Evolutionary conservation across 495 filamentous ascomycete genomes (phyloP).

Genomic region (Trichodelitschia bisporula): DNA sequence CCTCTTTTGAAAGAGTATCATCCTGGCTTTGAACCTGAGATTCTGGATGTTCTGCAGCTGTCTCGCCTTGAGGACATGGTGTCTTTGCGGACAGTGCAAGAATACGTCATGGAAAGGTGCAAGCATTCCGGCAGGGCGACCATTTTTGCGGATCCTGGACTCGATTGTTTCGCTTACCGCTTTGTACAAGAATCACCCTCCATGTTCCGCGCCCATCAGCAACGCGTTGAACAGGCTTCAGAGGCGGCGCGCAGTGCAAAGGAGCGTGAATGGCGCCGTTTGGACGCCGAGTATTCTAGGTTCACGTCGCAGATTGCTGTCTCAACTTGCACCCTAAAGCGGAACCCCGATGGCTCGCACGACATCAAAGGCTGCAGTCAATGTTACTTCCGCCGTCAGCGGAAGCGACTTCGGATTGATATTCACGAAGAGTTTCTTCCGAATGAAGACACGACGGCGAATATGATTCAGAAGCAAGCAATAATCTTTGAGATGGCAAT

Average conservation of each 20-base stretch:
- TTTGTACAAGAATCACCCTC: constrained; percentile 15
- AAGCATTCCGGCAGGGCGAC: constrained; percentile 6
- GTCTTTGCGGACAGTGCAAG: constrained; percentile 22
- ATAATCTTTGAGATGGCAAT: constrained; percentile 22
- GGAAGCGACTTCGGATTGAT: constrained; percentile 13
- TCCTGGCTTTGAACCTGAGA: constrained; percentile 18
- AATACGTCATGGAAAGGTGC: constrained; percentile 17
- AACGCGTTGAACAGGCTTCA: constrained; percentile 10
- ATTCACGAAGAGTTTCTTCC: constrained; percentile 25
- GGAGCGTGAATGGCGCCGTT: constrained; percentile 14
- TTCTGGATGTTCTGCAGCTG: constrained; percentile 25
- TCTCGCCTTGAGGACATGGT: constrained; percentile 17
- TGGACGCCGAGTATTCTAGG: constrained; percentile 16
- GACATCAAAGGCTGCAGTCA: constrained; percentile 13
- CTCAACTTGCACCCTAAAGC: constrained; percentile 12
- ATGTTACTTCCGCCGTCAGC: constrained; percentile 10
- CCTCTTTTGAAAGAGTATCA: constrained; percentile 15
- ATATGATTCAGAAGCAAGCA: too few relatives aligned
- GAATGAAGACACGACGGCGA: constrained; percentile 6
- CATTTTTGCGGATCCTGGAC: constrained; percentile 19
- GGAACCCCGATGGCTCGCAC: too few relatives aligned
- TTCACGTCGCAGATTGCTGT: constrained; percentile 13
- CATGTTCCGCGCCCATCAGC: constrained; percentile 11
- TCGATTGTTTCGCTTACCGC: constrained; percentile 19
- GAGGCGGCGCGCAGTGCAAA: constrained; percentile 8